phyloP scores from a whole-genome alignment of 345 rosid species.

The Eucalyptus paniculata region DNA sequence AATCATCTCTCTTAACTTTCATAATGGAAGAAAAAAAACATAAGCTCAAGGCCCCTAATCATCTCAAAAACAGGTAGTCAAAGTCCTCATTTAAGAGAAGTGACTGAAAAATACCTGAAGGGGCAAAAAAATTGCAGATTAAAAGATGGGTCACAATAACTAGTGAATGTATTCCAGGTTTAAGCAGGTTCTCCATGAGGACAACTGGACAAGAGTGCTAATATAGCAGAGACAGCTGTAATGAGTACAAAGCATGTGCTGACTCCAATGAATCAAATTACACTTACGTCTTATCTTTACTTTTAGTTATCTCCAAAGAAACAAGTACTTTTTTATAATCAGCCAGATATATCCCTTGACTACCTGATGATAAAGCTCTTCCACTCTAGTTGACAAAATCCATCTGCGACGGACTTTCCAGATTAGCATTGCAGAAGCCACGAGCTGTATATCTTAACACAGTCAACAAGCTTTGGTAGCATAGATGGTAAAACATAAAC shows the following conservation, averaged over 20 bases:
- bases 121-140: background rate
- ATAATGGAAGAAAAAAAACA: background rate
- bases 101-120: background rate
- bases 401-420: slow-evolving; percentile 29
- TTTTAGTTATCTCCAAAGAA: background rate
- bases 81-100: background rate
- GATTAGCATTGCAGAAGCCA: slow-evolving; percentile 24
- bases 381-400: slow-evolving; percentile 39
- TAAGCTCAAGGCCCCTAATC: background rate
- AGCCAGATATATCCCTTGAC: background rate
- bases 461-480: slow-evolving; percentile 41
- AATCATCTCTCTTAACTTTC: background rate
- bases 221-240: background rate
- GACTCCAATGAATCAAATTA: background rate
- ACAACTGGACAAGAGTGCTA: background rate
- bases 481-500: slow-evolving; percentile 20
- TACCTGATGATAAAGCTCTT: slow-evolving; percentile 73
- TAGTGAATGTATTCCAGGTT: background rate
- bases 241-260: background rate
- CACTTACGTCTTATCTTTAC: background rate
- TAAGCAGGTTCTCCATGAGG: background rate
- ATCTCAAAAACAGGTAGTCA: background rate
- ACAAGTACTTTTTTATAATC: background rate
- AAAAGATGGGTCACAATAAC: background rate
- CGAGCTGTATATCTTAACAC: slow-evolving; percentile 55